Evolutionary conservation across 1,284 basidiomycete genomes (phyloP).

Genomic region (Sanghuangporus baumii): DNA sequence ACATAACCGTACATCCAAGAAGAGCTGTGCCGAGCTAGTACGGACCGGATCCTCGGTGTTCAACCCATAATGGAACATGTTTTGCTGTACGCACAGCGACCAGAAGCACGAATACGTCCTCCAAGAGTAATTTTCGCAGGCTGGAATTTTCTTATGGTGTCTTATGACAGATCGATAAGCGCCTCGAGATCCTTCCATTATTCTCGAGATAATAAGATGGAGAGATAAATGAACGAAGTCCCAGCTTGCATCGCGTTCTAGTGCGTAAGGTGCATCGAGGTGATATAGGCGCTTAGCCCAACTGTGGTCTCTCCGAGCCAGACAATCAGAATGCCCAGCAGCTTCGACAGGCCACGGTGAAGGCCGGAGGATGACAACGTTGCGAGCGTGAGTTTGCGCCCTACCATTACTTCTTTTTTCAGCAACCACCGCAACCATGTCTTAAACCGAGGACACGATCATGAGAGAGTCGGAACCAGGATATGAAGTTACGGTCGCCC

Average conservation of each 20-base stretch:
- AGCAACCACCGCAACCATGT: background rate
- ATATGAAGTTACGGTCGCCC: background rate
- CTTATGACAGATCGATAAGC: background rate
- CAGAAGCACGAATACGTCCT: background rate
- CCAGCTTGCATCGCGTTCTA: background rate
- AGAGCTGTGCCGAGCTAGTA: background rate
- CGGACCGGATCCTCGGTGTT: background rate
- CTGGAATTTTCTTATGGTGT: background rate
- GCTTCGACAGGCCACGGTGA: background rate
- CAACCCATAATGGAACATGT: background rate
- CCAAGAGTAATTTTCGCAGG: background rate
- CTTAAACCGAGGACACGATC: background rate
- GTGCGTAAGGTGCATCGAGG: background rate
- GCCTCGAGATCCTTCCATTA: background rate
- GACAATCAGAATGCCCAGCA: background rate
- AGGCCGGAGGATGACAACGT: background rate
- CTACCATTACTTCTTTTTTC: background rate
- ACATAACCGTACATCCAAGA: background rate
- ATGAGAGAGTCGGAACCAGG: background rate
- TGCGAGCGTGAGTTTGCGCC: background rate
- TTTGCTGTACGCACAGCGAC: background rate
- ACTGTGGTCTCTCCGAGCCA: background rate
- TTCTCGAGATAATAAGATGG: conserved; percentile 1
- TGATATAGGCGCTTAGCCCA: background rate
- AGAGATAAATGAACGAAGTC: background rate